phyloP scores from a whole-genome alignment of 2,329 filamentous ascomycete genomes.

The Cadophora sp. region DNA sequence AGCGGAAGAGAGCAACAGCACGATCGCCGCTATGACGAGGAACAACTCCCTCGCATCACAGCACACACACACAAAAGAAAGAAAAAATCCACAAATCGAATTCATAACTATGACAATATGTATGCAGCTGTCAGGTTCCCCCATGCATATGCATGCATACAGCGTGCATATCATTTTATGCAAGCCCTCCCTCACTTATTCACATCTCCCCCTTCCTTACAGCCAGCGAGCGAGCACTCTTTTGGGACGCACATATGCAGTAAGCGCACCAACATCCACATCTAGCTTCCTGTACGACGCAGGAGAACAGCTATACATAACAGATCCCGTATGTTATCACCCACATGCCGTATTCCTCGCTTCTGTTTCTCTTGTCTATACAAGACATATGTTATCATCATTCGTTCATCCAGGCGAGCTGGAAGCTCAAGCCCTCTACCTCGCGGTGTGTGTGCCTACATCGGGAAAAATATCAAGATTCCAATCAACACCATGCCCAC shows the following conservation, averaged over 20 bases:
- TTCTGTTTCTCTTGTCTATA: not conserved
- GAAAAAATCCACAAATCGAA: not conserved
- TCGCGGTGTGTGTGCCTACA: not conserved
- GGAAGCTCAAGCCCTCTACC: not conserved
- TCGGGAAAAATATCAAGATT: not conserved
- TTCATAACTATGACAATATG: not conserved
- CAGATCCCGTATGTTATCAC: not conserved
- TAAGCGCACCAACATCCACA: not conserved
- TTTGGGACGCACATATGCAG: conserved; percentile 3
- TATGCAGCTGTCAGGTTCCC: not conserved
- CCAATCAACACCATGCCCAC: not conserved
- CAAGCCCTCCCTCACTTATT: not conserved
- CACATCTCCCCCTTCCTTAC: not conserved
- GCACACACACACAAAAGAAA: not conserved
- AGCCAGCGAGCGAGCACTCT: not conserved
- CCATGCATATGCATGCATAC: conserved; percentile 14
- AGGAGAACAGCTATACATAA: conserved; percentile 4
- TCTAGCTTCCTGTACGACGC: conserved; percentile 8
- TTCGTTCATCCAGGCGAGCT: not conserved
- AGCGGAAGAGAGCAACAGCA: not conserved
- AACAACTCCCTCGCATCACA: conserved; percentile 4
- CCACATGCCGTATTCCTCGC: not conserved
- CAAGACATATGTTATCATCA: not conserved
- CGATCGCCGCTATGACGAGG: conserved; percentile 5
- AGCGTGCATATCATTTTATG: not conserved